Base-by-base conservation (phyloP, 208 protist species). In the Blechomonas ayalai region DNA sequence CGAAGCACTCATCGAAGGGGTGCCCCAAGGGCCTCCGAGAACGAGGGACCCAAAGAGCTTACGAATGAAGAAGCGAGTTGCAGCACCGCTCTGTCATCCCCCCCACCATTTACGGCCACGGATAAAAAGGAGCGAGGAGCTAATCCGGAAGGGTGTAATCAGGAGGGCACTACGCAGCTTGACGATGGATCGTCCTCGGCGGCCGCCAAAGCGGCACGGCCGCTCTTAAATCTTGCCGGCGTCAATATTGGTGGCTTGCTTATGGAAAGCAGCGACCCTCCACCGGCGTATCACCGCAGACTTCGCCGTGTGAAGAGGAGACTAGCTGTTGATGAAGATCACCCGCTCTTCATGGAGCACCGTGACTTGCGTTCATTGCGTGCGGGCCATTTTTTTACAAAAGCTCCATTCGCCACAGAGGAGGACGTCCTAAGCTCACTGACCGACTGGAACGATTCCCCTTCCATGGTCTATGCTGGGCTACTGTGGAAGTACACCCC, bases 401-500 rank as follows among this genome's bases (percentile, higher is more conserved):
- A 18, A 5, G 76, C 83, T 3, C 83, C 83, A 0, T 81, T 81
- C 37, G 60, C 83, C 20, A 82, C 72, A 19, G 83, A 83, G 24
- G 64, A 68, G 20, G 69, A 92, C 36, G 74, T 92, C 19, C 53
- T 92, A 36, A 42, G 52, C 20, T 87, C 79, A 6, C 52, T 75
- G 15, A 65, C 52, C 19, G 79, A 92, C 45, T 92, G 79, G 76
- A 57, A 35, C 1, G 71, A 82, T 36, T 64, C 68, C 3, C 54
- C 73, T 1, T 25, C 67, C 18, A 60, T 87, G 16, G 54, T 89
- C 10, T 92, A 85, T 45, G 74, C 83, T n/a, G 40, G 63, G 4
- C 60, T 89, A 18, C 40, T 92, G 41, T 92, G 83, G 80, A 75
- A 73, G 26, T 84, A 82, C 59, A 51, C 71, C 3, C 75, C 75